Conservation (phyloP, 768 basidiomycete species). For the Suillus fuscotomentosus region DNA sequence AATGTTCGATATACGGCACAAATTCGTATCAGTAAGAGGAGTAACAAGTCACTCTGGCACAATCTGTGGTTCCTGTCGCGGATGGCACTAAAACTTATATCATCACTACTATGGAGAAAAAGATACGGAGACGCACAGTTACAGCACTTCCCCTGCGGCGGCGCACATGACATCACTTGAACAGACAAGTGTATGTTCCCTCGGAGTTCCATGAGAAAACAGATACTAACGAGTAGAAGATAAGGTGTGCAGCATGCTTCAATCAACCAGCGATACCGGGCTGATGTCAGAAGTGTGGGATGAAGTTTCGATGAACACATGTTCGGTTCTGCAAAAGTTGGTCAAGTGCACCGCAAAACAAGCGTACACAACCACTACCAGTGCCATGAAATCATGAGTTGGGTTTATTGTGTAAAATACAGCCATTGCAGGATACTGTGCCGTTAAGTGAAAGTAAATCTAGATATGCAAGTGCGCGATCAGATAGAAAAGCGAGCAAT, state of each 20-base stretch:
- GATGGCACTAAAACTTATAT: not conserved
- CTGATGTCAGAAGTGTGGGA: not conserved
- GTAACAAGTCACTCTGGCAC: not conserved
- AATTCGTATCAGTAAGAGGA: not conserved
- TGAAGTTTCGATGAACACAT: not conserved
- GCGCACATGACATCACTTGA: not conserved
- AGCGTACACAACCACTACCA: not conserved
- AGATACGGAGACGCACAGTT: not conserved
- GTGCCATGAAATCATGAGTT: conserved; percentile 3
- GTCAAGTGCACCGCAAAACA: not conserved
- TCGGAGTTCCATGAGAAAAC: conserved; percentile 1
- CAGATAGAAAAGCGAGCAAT: not conserved
- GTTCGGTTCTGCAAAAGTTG: not conserved
- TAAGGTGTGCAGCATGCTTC: not conserved
- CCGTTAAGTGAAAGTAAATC: not conserved
- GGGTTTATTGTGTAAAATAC: conserved; percentile 8
- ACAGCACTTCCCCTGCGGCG: not conserved
- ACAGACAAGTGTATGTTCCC: not conserved
- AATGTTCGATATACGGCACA: not conserved
- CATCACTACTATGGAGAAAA: not conserved
- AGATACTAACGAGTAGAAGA: not conserved
- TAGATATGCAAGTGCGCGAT: conserved; percentile 10
- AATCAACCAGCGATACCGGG: not conserved
- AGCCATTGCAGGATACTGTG: conserved; percentile 1
- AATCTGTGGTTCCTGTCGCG: not conserved